Evolutionary conservation across 192 early-diverging fungal species (phyloP).

Genomic region (Backusella parvicylindrica): DNA sequence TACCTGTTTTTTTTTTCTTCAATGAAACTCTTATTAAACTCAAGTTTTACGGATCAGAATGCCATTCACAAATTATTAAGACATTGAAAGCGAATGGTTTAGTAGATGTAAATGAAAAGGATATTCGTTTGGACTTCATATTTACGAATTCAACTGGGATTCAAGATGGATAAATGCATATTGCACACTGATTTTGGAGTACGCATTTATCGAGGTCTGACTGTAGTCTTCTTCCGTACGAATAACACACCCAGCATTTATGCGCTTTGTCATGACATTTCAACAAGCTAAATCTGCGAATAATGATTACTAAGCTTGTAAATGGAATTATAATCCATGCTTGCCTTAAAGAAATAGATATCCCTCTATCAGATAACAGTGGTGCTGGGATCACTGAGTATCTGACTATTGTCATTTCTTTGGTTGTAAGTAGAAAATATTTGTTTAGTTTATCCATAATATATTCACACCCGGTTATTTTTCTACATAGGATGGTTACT

Average conservation of each 20-base stretch:
- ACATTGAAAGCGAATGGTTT: neutral
- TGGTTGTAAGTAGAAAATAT: neutral
- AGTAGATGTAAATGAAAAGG: neutral
- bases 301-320: too few species aligned
- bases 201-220: too few species aligned
- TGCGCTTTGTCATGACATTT: too few species aligned
- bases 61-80: neutral
- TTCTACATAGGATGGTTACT: slow-evolving; percentile 4
- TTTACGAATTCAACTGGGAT: neutral
- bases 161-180: neutral
- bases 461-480: neutral
- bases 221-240: neutral
- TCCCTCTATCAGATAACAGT: neutral
- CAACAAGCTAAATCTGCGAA: too few species aligned
- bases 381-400: neutral
- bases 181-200: too few species aligned
- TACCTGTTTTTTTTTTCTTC: neutral
- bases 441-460: neutral
- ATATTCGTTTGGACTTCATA: neutral
- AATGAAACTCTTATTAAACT: slow-evolving; percentile 1
- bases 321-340: neutral
- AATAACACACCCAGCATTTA: too few species aligned
- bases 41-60: neutral
- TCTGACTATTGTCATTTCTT: neutral
- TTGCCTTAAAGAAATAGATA: slow-evolving; percentile 7